Conservation (phyloP, 2,329 filamentous ascomycete species). For the Ceratocystis papillata region DNA sequence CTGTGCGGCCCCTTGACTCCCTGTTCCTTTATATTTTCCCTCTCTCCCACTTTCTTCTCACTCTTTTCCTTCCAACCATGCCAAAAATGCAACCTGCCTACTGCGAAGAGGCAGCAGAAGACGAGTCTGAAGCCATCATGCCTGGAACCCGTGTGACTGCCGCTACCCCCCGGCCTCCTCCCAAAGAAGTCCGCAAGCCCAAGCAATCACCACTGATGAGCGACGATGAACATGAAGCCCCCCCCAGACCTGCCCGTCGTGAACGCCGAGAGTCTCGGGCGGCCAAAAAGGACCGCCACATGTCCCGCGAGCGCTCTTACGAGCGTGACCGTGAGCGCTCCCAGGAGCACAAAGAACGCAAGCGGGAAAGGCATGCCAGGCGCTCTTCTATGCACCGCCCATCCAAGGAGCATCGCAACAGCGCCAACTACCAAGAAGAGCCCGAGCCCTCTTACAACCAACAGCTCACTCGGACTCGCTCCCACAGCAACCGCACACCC, state of each 20-base stretch:
- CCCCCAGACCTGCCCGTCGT: constrained; percentile 8
- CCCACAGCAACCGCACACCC: constrained; percentile 22
- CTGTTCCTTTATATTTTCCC: neutral
- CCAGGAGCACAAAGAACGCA: constrained; percentile 13
- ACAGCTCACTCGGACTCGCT: constrained; percentile 21
- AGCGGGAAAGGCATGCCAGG: constrained; percentile 18
- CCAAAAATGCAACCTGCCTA: constrained; percentile 23
- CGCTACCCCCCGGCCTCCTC: constrained; percentile 22
- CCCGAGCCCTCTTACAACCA: constrained; percentile 17
- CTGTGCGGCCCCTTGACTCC: neutral
- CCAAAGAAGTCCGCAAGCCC: constrained; percentile 15
- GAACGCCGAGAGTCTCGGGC: constrained; percentile 10
- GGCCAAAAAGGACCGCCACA: constrained; percentile 6
- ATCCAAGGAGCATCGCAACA: constrained; percentile 20
- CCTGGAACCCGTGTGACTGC: constrained; percentile 24
- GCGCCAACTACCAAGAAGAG: constrained; percentile 20
- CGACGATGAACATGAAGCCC: constrained; percentile 12
- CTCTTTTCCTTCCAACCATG: constrained; percentile 15
- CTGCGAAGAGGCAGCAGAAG: constrained; percentile 24
- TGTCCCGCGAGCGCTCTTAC: constrained; percentile 20
- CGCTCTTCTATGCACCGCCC: constrained; percentile 19
- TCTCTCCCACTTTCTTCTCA: neutral
- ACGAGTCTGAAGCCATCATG: constrained; percentile 22
- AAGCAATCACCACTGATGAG: constrained; percentile 14
- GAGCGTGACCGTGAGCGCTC: constrained; percentile 21